phyloP scores from a whole-genome alignment of 441 rosid species.

The Pelargonium citronellum region DNA sequence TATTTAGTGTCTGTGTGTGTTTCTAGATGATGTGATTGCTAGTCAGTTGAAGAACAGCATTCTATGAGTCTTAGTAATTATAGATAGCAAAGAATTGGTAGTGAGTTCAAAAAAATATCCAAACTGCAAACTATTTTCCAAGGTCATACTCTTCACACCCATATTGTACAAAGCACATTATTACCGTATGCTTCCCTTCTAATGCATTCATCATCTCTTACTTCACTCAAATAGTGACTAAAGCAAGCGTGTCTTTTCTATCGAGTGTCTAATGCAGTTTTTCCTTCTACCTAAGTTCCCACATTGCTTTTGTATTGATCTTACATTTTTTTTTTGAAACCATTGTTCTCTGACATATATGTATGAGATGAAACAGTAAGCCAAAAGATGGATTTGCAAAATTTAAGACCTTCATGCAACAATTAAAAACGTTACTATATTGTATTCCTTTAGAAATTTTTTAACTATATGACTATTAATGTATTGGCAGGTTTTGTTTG shows the following conservation, averaged over 20 bases:
- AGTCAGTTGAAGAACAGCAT: not conserved
- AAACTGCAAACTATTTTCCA: not conserved
- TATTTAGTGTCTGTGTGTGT: not conserved
- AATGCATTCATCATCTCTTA: not conserved
- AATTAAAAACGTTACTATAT: not conserved
- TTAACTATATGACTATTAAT: slow-evolving; percentile 3
- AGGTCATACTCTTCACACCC: not conserved
- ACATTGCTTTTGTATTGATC: too few relatives aligned
- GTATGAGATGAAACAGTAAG: slow-evolving; percentile 2
- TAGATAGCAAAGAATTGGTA: not conserved
- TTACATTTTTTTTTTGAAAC: too few relatives aligned
- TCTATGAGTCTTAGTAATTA: not conserved
- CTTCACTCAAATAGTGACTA: not conserved
- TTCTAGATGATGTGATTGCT: not conserved
- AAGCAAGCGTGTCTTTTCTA: not conserved
- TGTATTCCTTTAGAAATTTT: not conserved
- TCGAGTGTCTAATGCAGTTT: not conserved
- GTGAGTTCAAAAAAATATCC: not conserved
- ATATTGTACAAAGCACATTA: not conserved
- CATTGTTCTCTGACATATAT: not conserved
- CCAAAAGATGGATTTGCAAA: not conserved
- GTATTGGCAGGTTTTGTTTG: slow-evolving; percentile 78
- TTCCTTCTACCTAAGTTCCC: not conserved
- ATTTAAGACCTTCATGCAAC: not conserved
- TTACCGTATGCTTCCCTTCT: not conserved